Base-by-base conservation (phyloP, 208 protist species). In the Leishmania braziliensis region DNA sequence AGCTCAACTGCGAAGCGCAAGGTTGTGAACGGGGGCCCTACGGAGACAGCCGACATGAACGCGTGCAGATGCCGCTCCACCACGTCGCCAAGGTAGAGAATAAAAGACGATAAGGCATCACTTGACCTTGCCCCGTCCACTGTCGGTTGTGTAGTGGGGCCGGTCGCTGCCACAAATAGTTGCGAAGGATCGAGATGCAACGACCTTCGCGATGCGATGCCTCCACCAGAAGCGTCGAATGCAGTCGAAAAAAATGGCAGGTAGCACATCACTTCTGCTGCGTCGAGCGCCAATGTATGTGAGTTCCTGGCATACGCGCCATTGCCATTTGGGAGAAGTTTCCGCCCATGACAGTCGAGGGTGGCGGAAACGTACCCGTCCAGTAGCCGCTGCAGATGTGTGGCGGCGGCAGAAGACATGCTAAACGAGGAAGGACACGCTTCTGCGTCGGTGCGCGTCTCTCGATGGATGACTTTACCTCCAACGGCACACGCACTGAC, bases 241-340 rank as follows among this genome's bases (percentile, higher is more conserved):
- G 29, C 46, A 26, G 68, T 29, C 68, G 23, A 33, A n/a, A 72
- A 82, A 79, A 81, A 86, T 6, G 88, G 81, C 20, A 88, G 60
- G 78, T 56, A 54, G 51, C 80, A 74, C 46, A 93, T 71, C 70
- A 84, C 63, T 68, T 89, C 80, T 18, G 90, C 74, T 20, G 87
- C 88, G 29, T 88, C 84, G 66, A 85, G 89, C 23, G 81, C 80
- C 71, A 92, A 81, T 51, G 90, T 88, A 70, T 86, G 86, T 0
- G 86, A 87, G 16, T 81, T 29, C 20, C 81, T 53, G 23, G 79
- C n/a, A 51, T 75, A 50, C 3, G 78, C 72, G 50, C 60, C 79
- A 66, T 54, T 43, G 63, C 86, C 71, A 60, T 84, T 74, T 1
- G 84, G 77, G 46, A 88, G 53, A 10, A 88, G 65, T 73, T 84